Evolutionary conservation across 2,329 filamentous ascomycete species (phyloP).

Genomic region (Ilyonectria destructans): DNA sequence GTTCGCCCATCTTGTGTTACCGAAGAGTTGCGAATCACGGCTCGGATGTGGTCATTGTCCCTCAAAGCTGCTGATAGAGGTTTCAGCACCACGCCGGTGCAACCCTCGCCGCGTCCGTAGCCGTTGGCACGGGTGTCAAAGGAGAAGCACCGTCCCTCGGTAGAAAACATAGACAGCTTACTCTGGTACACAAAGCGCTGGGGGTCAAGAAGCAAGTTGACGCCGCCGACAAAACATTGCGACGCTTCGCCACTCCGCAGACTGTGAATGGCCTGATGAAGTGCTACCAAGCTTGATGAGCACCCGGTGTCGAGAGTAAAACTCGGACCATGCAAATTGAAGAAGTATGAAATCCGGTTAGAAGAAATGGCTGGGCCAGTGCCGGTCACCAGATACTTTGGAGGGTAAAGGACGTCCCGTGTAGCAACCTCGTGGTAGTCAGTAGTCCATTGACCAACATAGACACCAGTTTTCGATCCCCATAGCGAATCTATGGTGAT

Average conservation of each 20-base stretch:
- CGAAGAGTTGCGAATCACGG: slow-evolving; percentile 51
- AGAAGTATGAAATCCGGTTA: slow-evolving; percentile 61
- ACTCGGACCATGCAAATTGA: slow-evolving; percentile 39
- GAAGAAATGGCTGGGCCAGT: slow-evolving; percentile 56
- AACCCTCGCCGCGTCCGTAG: slow-evolving; percentile 51
- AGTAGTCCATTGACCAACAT: slow-evolving; percentile 56
- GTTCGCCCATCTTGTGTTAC: slow-evolving; percentile 61
- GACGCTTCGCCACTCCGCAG: slow-evolving; percentile 62
- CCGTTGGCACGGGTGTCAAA: slow-evolving; percentile 54
- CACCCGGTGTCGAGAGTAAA: slow-evolving; percentile 41
- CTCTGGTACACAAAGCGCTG: slow-evolving; percentile 32
- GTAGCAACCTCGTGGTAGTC: slow-evolving; percentile 54
- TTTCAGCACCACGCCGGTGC: slow-evolving; percentile 65
- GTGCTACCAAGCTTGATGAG: slow-evolving; percentile 36
- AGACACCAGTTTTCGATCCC: slow-evolving; percentile 54
- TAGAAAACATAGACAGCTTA: slow-evolving; percentile 63
- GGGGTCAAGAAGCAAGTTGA: slow-evolving; percentile 43
- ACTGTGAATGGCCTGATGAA: slow-evolving; percentile 49
- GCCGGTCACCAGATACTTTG: slow-evolving; percentile 15
- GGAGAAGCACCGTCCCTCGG: slow-evolving; percentile 51
- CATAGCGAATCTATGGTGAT: slow-evolving; percentile 32
- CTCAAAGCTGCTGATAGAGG: slow-evolving; percentile 62
- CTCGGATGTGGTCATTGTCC: slow-evolving; percentile 57
- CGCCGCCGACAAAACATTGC: slow-evolving; percentile 34
- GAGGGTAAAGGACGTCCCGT: too few species aligned